These are phyloP conservation scores for Syzygium grande DNA, from an alignment of 345 rosid species.

Conservation along the genomic window DNA sequence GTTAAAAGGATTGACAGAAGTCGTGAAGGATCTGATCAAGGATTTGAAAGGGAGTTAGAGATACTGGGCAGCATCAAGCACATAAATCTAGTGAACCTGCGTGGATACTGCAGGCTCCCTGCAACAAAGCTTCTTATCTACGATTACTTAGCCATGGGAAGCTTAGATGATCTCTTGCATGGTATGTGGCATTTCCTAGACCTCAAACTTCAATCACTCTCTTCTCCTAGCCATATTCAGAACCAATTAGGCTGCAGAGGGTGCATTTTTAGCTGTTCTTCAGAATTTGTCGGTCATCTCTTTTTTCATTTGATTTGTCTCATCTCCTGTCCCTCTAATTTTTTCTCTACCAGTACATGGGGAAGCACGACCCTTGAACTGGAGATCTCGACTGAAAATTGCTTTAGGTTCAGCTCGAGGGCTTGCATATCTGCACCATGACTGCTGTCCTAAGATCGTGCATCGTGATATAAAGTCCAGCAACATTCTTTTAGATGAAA, in stretches of 20 bases:
- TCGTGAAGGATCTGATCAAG: conserved; percentile 89
- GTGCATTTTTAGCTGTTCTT: not conserved
- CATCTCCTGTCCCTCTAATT: not conserved
- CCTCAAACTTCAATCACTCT: not conserved
- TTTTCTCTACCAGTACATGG: conserved; percentile 10
- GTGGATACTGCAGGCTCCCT: conserved; percentile 92
- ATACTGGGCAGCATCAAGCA: conserved; percentile 94
- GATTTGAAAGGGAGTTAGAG: conserved; percentile 89
- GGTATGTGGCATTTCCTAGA: conserved; percentile 23
- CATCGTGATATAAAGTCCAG: conserved; percentile 95
- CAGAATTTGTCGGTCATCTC: not conserved
- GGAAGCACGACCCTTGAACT: conserved; percentile 41
- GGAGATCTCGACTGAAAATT: conserved; percentile 64
- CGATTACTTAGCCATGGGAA: conserved; percentile 84
- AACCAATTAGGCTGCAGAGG: not conserved
- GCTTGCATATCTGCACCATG: conserved; percentile 83
- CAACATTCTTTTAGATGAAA: conserved; percentile 86
- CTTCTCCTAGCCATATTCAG: not conserved
- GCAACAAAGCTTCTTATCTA: conserved; percentile 82
- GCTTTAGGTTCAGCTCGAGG: conserved; percentile 90
- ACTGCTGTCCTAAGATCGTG: conserved; percentile 76
- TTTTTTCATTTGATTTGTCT: not conserved
- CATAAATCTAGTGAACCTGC: conserved; percentile 81
- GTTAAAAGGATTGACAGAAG: conserved; percentile 83
- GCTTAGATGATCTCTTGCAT: conserved; percentile 88